Evolutionary conservation across 352 stramenopile species (phyloP), one percentile per base, ranked within the genome.

Genomic region (Pythium periplocum): DNA sequence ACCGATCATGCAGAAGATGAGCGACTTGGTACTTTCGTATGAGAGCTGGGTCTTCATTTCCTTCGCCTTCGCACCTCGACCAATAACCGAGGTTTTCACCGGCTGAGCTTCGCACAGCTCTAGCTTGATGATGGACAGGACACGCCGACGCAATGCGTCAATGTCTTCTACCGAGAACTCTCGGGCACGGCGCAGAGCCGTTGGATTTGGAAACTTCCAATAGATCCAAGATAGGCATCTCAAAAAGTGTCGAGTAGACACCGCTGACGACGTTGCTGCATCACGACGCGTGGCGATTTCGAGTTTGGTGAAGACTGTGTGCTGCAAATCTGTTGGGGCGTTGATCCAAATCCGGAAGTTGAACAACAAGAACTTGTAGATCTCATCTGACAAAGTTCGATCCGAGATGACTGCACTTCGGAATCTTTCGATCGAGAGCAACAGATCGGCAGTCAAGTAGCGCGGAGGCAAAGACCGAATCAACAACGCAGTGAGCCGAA

Each of bases 1-100:
- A 5, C 83, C 80, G 48, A 93, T 88, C 83, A 93, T 93, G 54
- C 83, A 88, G 52, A 90, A 93, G 26, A 93, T 89, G 34, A 93
- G 62, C 31, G 79, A 81, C 1, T 78, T 70, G n/a, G 81, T 90
- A 51, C 75, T 88, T 56, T 91, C 83, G 39, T 88, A 93, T 11
- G 83, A 93, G 6, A 93, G 47, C 59, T 89, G 80, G 30, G 78
- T 83, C 60, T 89, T 85, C 3, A 76, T 61, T 42, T 87, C 76
- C 33, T 83, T 81, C 4, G 68, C 73, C 40, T 87, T 87, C 11
- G 56, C 51, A 7, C 76, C 66, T 38, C 75, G 72, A 9, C 69
- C 51, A 54, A 87, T 86, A 2, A 86, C 71, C 2, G 79, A 84
- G 0, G 70, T 75, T 42, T 86, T 90, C 3, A 71, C 48, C 3